Evolutionary conservation across 352 stramenopile species (phyloP).

Genomic region (Phytopythium ostracodes): DNA sequence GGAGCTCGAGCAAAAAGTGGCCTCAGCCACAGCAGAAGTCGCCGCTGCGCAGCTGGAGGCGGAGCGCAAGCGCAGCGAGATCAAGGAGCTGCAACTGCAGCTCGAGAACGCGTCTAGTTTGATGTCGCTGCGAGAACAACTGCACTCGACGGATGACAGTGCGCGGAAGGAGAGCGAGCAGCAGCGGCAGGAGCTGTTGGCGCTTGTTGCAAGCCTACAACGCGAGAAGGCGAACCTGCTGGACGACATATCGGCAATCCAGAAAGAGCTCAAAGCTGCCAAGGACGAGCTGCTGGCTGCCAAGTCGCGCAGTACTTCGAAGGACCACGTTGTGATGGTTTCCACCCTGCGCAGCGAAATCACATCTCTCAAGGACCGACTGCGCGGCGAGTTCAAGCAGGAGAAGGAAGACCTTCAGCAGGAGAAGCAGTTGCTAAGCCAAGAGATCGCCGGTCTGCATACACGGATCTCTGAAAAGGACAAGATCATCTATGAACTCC

Average conservation of each 20-base stretch:
- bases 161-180: constrained; percentile 35
- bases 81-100: constrained; percentile 51
- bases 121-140: constrained; percentile 39
- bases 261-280: constrained; percentile 22
- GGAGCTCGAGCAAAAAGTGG: constrained; percentile 37
- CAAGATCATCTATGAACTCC: constrained; percentile 26
- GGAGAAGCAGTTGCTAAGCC: constrained; percentile 33
- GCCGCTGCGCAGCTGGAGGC: constrained; percentile 27
- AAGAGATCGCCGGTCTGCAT: constrained; percentile 37
- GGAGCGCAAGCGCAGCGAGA: constrained; percentile 38
- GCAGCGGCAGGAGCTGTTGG: constrained; percentile 41
- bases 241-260: constrained; percentile 15
- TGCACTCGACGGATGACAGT: constrained; percentile 42
- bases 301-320: constrained; percentile 36
- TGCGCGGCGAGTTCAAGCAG: constrained; percentile 60
- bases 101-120: constrained; percentile 36
- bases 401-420: constrained; percentile 43
- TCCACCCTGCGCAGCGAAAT: constrained; percentile 64
- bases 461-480: constrained; percentile 46
- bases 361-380: constrained; percentile 44
- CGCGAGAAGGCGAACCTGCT: constrained; percentile 35
- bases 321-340: constrained; percentile 53
- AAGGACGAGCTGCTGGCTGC: constrained; percentile 28
- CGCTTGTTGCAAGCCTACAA: constrained; percentile 35
- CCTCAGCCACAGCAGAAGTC: constrained; percentile 14